Evolutionary conservation across 2,329 filamentous ascomycete genomes (phyloP).

Genomic region (Claviceps paspali): DNA sequence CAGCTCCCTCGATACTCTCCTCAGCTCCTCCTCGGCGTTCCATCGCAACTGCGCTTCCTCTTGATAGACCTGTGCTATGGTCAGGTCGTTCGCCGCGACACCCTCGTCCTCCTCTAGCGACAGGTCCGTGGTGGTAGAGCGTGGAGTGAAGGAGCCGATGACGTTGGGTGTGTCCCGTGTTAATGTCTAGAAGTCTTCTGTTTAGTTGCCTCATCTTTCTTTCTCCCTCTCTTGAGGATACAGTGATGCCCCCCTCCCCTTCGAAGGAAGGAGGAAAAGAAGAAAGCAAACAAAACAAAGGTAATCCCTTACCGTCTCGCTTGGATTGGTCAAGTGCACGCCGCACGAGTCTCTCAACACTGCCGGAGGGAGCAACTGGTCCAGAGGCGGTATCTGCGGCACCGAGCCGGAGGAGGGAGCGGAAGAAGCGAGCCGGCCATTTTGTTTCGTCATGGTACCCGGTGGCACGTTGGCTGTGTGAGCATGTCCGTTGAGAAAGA

Average conservation of each 20-base stretch:
- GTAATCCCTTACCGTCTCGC: slow-evolving; percentile 19
- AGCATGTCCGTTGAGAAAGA: too few relatives aligned
- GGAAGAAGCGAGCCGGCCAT: not conserved
- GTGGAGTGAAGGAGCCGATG: slow-evolving; percentile 15
- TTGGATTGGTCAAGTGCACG: slow-evolving; percentile 9
- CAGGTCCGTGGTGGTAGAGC: slow-evolving; percentile 9
- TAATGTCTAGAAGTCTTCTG: slow-evolving; percentile 15
- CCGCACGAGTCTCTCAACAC: slow-evolving; percentile 6
- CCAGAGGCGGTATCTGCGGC: slow-evolving; percentile 1
- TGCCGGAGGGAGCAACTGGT: slow-evolving; percentile 5
- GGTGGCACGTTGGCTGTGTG: not conserved
- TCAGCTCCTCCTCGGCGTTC: slow-evolving; percentile 25
- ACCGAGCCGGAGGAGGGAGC: not conserved
- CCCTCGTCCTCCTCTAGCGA: slow-evolving; percentile 13
- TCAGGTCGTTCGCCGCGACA: too few relatives aligned
- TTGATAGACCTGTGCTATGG: slow-evolving; percentile 20
- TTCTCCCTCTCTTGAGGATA: too few relatives aligned
- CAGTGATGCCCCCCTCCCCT: too few relatives aligned
- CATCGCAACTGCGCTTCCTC: slow-evolving; percentile 25
- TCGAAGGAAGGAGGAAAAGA: not conserved
- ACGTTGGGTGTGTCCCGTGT: slow-evolving; percentile 10
- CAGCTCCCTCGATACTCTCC: slow-evolving; percentile 21
- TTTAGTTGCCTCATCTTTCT: too few relatives aligned
- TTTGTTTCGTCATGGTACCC: not conserved
- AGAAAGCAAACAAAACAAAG: not conserved